Base-by-base conservation (phyloP, 2,329 filamentous ascomycete genomes). In the Scedosporium apiospermum region DNA sequence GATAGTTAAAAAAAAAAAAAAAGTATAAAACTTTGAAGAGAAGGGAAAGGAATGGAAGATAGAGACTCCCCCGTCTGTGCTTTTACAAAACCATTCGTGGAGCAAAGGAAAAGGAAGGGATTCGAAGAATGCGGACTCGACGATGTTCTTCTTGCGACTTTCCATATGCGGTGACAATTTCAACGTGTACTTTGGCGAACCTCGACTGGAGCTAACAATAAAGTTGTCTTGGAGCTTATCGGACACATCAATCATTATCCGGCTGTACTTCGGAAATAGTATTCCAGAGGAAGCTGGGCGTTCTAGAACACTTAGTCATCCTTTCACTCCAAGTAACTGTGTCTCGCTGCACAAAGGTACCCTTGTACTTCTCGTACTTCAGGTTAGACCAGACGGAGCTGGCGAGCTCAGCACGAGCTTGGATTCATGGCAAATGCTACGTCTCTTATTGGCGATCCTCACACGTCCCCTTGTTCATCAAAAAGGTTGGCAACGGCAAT, bases 101-200 rank as follows among this genome's bases (percentile, higher is more conserved):
- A 55, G 51, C 18, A 27, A 16, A 23, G 21, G 3, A 23, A 14
- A 27, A 12, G 23, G 23, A 55, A 30, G n/a, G 10, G 51, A 23
- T 18, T 27, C 23, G 12, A 12, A 14, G 51, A 26, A 14, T 18
- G 51, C 4, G 14, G 51, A 14, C 16, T 18, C 21, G 46, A 51
- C 46, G 21, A 51, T 51, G 46, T 38, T 38, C 34, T 38, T 38
- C 23, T 23, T 23, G 46, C 10, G 34, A 51, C n/a, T 51, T 51
- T 23, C 46, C n/a, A 51, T 12, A 51, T 51, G n/a, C 46, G 46
- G 46, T 16, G 34, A 55, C 21, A 60, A 60, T 34, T 51, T 60
- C 58, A 60, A 60, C 58, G 58, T 60, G 58, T 60, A 60, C 58
- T 60, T 60, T 60, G 58, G 18, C 23, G 18, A 60, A 14, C 5